A percentile compares a stretch with the other conserved stretches of the same genome.
Evolutionary conservation across 768 basidiomycete species (phyloP).

Genomic region (Agaricus blazei): DNA sequence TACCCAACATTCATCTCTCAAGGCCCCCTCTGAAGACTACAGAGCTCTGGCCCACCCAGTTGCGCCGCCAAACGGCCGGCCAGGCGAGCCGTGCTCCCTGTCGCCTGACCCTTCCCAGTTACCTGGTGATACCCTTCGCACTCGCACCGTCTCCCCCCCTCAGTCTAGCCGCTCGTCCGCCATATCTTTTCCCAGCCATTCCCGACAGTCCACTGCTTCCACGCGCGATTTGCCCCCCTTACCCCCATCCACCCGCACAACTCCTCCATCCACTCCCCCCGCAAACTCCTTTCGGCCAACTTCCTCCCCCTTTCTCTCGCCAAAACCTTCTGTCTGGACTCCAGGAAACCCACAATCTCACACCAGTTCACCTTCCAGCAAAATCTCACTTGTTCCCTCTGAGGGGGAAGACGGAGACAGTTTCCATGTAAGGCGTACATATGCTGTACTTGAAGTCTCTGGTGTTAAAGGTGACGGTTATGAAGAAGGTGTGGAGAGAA

Average conservation of each 20-base stretch:
- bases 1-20: slow-evolving; percentile 25
- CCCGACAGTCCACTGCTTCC: slow-evolving; percentile 18
- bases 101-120: slow-evolving; percentile 21
- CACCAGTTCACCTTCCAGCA: slow-evolving; percentile 23
- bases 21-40: slow-evolving; percentile 24
- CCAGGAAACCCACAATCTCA: slow-evolving; percentile 13
- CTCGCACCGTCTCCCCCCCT: slow-evolving; percentile 17
- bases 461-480: slow-evolving; percentile 96
- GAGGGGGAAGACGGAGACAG: slow-evolving; percentile 80
- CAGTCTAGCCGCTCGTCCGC: slow-evolving; percentile 29
- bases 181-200: slow-evolving; percentile 17
- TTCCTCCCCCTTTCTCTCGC: slow-evolving; percentile 19
- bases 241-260: slow-evolving; percentile 26
- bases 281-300: slow-evolving; percentile 20
- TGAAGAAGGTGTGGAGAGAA: slow-evolving; percentile 91
- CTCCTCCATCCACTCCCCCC: slow-evolving; percentile 21
- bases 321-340: slow-evolving; percentile 21
- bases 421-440: slow-evolving; percentile 80
- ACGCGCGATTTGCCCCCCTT: slow-evolving; percentile 28
- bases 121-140: slow-evolving; percentile 17
- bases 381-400: slow-evolving; percentile 57
- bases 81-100: slow-evolving; percentile 16
- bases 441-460: slow-evolving; percentile 81
- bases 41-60: slow-evolving; percentile 18
- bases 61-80: not conserved